Evolutionary conservation across 1,284 basidiomycete species (phyloP), one percentile per base, ranked within the genome.

Genomic region (Tilletiopsis washingtonensis): DNA sequence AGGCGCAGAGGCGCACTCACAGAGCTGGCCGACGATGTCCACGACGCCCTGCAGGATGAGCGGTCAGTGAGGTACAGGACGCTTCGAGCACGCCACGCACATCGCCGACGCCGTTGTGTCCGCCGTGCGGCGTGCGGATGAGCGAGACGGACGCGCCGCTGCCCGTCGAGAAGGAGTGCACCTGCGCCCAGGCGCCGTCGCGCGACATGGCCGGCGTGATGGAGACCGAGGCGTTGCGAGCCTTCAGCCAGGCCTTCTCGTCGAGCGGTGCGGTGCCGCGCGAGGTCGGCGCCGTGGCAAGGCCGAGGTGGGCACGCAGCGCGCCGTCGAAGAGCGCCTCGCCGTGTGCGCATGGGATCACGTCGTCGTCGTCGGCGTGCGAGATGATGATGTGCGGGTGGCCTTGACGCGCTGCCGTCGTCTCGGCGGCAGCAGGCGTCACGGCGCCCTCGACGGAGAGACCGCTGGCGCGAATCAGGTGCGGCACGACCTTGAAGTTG

Each of bases 361-460:
- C 84, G 65, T 77, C 79, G 75, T 96, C 91, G 67, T 88, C 78
- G 59, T 81, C 78, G 1, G 89, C 82, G 69, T 94, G 90, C 0
- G 81, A 81, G 54, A 94, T 79, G 12, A 93, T 75, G 5, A 89
- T 79, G 4, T 84, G 80, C 0, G 80, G 80, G 27, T 81, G 79
- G 11, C 40, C 61, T 23, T 12, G 17, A 54, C 78, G 52, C 5
- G n/a, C 29, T n/a, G 9, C 29, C n/a, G 29, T 9, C 29, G 9
- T 34, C n/a, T 9, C 29, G 9, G 29, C n/a, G 29, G 9, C 9
- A 34, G 9, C 29, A 9, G 29, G 9, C 9, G 29, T 9, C 9
- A 34, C 29, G 9, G 9, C 9, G 9, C 29, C 29, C 29, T 34
- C 29, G 9, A n/a, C 9, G n/a, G 9, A 9, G 9, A 34, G n/a